Evolutionary conservation across 2,329 filamentous ascomycete genomes (phyloP).

Genomic region (Fusarium nygamai): DNA sequence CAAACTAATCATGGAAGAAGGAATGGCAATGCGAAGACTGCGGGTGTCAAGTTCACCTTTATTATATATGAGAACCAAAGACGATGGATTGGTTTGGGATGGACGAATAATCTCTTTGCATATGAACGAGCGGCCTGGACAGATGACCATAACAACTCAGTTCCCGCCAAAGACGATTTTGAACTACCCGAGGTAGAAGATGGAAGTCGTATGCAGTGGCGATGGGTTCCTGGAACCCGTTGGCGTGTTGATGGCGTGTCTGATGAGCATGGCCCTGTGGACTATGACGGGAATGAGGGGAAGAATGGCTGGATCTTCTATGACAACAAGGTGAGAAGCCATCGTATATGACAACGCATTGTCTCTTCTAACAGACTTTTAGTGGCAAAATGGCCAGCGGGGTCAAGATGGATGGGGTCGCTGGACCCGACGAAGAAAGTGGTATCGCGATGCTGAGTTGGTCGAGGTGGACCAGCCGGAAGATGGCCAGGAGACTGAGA

Average conservation of each 20-base stretch:
- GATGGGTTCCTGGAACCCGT: conserved; percentile 85
- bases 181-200: conserved; percentile 71
- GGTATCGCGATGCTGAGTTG: conserved; percentile 95
- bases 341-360: accelerated
- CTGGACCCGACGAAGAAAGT: conserved; percentile 93
- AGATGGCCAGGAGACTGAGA: conserved; percentile 50
- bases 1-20: conserved; percentile 41
- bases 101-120: conserved; percentile 90
- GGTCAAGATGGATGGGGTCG: conserved; percentile 91
- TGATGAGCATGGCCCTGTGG: conserved; percentile 57
- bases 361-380: conserved; percentile 1
- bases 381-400: conserved; percentile 91
- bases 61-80: conserved; percentile 97
- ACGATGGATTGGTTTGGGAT: conserved; percentile 92
- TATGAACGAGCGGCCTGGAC: conserved; percentile 95
- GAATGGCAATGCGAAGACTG: conserved; percentile 62
- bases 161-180: conserved; percentile 77
- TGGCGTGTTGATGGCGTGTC: conserved; percentile 86
- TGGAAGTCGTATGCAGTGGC: conserved; percentile 65
- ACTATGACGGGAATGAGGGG: conserved; percentile 68
- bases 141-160: conserved; percentile 89
- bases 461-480: conserved; percentile 71
- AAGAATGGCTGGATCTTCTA: conserved; percentile 95
- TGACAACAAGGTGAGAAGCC: conserved; percentile 82
- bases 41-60: conserved; percentile 94